These are phyloP conservation scores for Iberis amara DNA, from an alignment of 441 rosid genomes.

Conservation along the genomic window DNA sequence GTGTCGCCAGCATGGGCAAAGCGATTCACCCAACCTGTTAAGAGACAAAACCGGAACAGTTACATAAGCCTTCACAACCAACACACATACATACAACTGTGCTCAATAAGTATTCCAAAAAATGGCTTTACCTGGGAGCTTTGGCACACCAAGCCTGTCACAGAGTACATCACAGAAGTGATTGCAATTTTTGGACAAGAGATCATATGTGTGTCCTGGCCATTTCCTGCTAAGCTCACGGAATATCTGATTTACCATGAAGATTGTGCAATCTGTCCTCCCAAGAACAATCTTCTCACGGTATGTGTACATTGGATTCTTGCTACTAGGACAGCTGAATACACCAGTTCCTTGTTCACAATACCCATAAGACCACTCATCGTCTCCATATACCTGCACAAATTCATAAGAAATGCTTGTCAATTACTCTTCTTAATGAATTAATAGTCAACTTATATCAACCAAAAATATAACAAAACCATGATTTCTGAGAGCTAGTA, in stretches of 20 bases:
- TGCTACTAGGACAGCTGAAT: slow-evolving; percentile 76
- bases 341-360: slow-evolving; percentile 95
- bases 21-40: slow-evolving; percentile 93
- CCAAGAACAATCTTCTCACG: slow-evolving; percentile 82
- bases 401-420: not conserved
- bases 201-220: slow-evolving; percentile 79
- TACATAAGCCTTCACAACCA: not conserved
- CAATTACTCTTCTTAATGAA: not conserved
- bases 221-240: slow-evolving; percentile 87
- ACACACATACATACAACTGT: not conserved
- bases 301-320: slow-evolving; percentile 89
- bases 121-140: slow-evolving; percentile 69
- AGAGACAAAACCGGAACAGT: slow-evolving; percentile 6
- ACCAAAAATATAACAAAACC: not conserved
- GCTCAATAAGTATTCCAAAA: not conserved
- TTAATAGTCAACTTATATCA: not conserved
- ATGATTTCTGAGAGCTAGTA: not conserved
- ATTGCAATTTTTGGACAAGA: slow-evolving; percentile 85
- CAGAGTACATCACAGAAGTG: slow-evolving; percentile 93
- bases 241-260: slow-evolving; percentile 70
- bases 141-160: slow-evolving; percentile 79
- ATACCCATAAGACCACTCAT: slow-evolving; percentile 97
- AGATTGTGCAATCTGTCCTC: slow-evolving; percentile 52
- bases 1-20: slow-evolving; percentile 97
- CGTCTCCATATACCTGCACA: slow-evolving; percentile 75